Conservation (phyloP, 352 stramenopile genomes). For the Phytophthora pluvialis region DNA sequence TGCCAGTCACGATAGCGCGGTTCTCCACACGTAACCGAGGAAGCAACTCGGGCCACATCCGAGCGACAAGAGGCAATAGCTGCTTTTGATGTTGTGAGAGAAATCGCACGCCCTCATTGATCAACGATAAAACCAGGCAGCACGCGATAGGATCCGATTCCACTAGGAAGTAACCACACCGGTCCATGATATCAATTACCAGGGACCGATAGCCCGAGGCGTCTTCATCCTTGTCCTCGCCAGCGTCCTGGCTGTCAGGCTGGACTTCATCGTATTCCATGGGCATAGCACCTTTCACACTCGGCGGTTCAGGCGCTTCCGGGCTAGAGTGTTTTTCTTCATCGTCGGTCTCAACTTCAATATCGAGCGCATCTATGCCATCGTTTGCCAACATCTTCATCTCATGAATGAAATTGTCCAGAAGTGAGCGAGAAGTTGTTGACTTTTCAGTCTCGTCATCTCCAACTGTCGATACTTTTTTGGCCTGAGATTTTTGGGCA, state of each 20-base stretch:
- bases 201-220: slow-evolving; percentile 53
- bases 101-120: slow-evolving; percentile 65
- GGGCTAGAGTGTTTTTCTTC: slow-evolving; percentile 13
- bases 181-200: slow-evolving; percentile 77
- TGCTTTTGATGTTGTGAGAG: slow-evolving; percentile 51
- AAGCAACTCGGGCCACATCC: slow-evolving; percentile 75
- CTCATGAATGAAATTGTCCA: slow-evolving; percentile 68
- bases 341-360: slow-evolving; percentile 25
- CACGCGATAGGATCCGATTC: slow-evolving; percentile 71
- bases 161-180: slow-evolving; percentile 78
- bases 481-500: slow-evolving; percentile 13
- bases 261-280: slow-evolving; percentile 61
- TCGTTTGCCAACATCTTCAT: slow-evolving; percentile 60
- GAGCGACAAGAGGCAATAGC: slow-evolving; percentile 78
- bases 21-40: slow-evolving; percentile 62
- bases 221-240: slow-evolving; percentile 33
- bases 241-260: slow-evolving; percentile 29
- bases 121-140: slow-evolving; percentile 77
- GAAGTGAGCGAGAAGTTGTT: slow-evolving; percentile 25
- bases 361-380: slow-evolving; percentile 32
- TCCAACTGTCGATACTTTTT: slow-evolving; percentile 8
- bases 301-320: slow-evolving; percentile 23
- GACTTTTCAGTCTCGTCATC: slow-evolving; percentile 2
- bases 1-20: slow-evolving; percentile 66
- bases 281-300: slow-evolving; percentile 72